Conservation (phyloP, 306 rosid genomes). For the Quercus engelmannii region DNA sequence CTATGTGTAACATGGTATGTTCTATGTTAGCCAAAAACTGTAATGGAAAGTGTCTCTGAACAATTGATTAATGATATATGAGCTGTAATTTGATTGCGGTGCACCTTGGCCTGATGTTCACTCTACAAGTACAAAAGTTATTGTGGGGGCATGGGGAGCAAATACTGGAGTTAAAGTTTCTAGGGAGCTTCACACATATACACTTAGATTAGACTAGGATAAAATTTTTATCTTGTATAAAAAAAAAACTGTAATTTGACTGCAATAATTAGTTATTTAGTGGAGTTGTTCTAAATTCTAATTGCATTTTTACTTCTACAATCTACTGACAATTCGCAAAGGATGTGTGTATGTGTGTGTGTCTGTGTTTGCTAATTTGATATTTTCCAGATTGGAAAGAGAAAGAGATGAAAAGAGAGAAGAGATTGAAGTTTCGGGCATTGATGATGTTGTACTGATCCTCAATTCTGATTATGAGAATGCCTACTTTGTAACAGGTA, state of each 20-base stretch:
- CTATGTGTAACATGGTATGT: background rate
- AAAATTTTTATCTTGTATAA: fast-evolving
- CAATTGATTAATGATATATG: background rate
- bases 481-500: too few species aligned
- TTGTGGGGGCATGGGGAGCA: too few species aligned
- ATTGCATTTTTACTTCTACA: background rate
- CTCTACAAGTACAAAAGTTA: too few species aligned
- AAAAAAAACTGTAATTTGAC: background rate
- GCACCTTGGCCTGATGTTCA: too few species aligned
- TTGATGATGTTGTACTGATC: conserved; percentile 21
- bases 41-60: background rate
- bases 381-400: conserved; percentile 21
- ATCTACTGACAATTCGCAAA: background rate
- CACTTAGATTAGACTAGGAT: fast-evolving
- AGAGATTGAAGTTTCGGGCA: conserved; percentile 39
- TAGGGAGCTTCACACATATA: fast-evolving
- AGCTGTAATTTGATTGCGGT: too few species aligned
- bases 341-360: background rate
- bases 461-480: too few species aligned
- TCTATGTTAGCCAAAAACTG: background rate
- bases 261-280: background rate
- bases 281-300: background rate
- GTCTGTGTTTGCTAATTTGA: background rate
- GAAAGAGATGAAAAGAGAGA: conserved; percentile 24
- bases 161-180: fast-evolving